Evolutionary conservation across 345 rosid species (phyloP).

Genomic region (Dimocarpus longan): DNA sequence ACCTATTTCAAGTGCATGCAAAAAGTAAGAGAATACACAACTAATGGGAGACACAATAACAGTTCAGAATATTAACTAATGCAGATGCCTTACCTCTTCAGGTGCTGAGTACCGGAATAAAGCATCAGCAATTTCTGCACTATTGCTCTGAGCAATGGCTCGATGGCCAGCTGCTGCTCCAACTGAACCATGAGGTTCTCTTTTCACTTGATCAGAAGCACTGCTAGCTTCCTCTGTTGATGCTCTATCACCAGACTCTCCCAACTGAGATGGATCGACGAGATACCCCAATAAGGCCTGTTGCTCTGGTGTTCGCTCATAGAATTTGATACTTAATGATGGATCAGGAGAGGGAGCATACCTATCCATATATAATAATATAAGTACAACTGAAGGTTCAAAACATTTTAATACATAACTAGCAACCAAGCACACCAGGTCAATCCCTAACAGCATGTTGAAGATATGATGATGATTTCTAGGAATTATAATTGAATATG

Average conservation of each 20-base stretch:
- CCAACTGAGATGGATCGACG: conserved; percentile 52
- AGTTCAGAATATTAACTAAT: neutral
- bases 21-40: conserved; percentile 2
- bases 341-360: conserved; percentile 91
- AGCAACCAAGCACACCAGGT: neutral
- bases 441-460: neutral
- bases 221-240: conserved; percentile 32
- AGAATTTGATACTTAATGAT: conserved; percentile 66
- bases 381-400: neutral
- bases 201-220: conserved; percentile 33
- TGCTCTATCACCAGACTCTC: conserved; percentile 39
- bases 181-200: conserved; percentile 71
- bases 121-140: conserved; percentile 75
- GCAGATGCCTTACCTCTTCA: conserved; percentile 64
- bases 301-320: conserved; percentile 85
- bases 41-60: neutral
- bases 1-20: conserved; percentile 37
- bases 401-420: neutral
- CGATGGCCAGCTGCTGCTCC: conserved; percentile 88
- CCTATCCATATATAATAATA: conserved; percentile 38
- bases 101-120: conserved; percentile 82
- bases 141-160: conserved; percentile 87
- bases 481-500: too few species aligned
- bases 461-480: neutral
- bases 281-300: conserved; percentile 77